Evolutionary conservation across 2,329 filamentous ascomycete species (phyloP).

Genomic region (Bipolaris oryzae): DNA sequence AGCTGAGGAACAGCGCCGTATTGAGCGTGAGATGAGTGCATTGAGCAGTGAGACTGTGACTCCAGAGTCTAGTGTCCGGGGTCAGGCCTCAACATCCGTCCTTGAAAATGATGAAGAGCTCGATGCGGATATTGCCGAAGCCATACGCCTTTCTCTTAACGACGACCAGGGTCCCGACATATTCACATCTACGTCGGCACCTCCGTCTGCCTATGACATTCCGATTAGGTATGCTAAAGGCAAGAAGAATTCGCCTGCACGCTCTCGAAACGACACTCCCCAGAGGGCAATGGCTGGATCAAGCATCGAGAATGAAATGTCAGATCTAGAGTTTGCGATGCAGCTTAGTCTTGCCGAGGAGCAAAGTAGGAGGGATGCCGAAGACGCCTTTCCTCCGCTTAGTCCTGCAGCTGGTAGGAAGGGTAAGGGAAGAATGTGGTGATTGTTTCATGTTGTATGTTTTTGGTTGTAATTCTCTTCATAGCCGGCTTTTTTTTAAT

Average conservation of each 20-base stretch:
- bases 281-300: slow-evolving; percentile 42
- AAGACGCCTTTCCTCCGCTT: slow-evolving; percentile 38
- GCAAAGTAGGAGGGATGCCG: slow-evolving; percentile 52
- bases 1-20: slow-evolving; percentile 55
- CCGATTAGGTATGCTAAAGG: slow-evolving; percentile 54
- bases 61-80: slow-evolving; percentile 39
- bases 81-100: slow-evolving; percentile 36
- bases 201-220: slow-evolving; percentile 48
- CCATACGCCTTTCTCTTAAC: slow-evolving; percentile 61
- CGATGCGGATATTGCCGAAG: slow-evolving; percentile 66
- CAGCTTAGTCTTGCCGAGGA: slow-evolving; percentile 67
- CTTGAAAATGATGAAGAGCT: slow-evolving; percentile 54
- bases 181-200: slow-evolving; percentile 15
- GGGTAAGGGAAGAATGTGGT: slow-evolving; percentile 40
- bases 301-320: slow-evolving; percentile 54
- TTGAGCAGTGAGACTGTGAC: slow-evolving; percentile 48
- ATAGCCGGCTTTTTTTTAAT: not conserved
- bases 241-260: slow-evolving; percentile 36
- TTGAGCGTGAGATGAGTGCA: slow-evolving; percentile 50
- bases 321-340: slow-evolving; percentile 66
- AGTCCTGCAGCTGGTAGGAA: slow-evolving; percentile 31
- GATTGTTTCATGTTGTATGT: not conserved
- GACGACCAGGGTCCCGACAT: slow-evolving; percentile 24
- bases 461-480: not conserved
- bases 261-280: slow-evolving; percentile 31